These are phyloP conservation scores for barrel medic (Medicago truncatula) DNA, from an alignment of 306 rosid genomes.

Conservation along the genomic window DNA sequence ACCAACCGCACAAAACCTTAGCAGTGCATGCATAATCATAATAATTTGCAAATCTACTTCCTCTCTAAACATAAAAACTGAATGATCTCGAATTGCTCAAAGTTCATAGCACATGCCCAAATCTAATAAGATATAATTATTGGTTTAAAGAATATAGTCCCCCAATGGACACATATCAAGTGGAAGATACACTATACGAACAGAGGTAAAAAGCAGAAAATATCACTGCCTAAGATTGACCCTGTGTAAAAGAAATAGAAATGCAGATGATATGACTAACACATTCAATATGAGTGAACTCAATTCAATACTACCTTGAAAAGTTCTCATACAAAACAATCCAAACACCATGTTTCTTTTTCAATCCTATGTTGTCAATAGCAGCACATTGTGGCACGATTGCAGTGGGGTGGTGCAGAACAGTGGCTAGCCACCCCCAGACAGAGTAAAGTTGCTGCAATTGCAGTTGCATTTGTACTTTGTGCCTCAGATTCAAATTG, in stretches of 20 bases:
- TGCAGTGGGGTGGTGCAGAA: background rate
- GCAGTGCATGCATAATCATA: background rate
- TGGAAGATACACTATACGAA: background rate
- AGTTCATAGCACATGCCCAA: constrained; percentile 3
- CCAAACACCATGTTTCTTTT: constrained; percentile 6
- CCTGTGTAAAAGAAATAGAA: too few relatives aligned
- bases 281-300: too few relatives aligned
- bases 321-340: constrained; percentile 12
- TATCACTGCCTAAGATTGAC: too few relatives aligned
- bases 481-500: background rate
- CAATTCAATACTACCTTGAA: too few relatives aligned
- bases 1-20: background rate
- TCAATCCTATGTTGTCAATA: constrained; percentile 10
- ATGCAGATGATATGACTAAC: too few relatives aligned
- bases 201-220: too few relatives aligned
- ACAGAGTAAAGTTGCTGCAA: background rate
- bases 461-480: background rate
- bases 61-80: background rate
- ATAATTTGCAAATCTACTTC: background rate
- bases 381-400: background rate
- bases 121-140: background rate
- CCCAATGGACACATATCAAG: background rate
- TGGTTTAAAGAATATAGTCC: constrained; percentile 27
- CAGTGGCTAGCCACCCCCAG: background rate
- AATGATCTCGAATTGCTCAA: constrained; percentile 28